phyloP scores from a whole-genome alignment of 164 flowering plant genomes.

The Magnolia changhungtana region DNA sequence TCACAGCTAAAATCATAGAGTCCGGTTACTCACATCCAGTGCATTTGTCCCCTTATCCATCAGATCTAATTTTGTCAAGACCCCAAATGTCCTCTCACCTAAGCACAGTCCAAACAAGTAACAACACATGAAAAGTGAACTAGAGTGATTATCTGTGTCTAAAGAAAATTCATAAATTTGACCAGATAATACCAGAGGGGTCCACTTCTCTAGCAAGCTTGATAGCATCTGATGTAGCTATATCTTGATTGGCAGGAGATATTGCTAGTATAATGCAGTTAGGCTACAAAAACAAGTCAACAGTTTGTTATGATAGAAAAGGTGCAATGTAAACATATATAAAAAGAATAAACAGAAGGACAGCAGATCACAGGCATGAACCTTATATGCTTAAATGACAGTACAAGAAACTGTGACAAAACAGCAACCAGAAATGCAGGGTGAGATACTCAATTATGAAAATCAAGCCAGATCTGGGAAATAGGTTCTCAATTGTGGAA shows the following conservation, averaged over 20 bases:
- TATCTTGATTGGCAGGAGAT: slow-evolving; percentile 75
- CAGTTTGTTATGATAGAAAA: neutral
- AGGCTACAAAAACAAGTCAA: slow-evolving; percentile 39
- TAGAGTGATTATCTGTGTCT: neutral
- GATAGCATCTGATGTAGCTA: slow-evolving; percentile 73
- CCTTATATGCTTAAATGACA: neutral
- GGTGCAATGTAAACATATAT: neutral
- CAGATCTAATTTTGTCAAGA: slow-evolving; percentile 66
- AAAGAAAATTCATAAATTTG: neutral
- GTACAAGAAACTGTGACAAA: no score
- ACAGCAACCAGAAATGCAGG: no score
- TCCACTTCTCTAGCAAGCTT: slow-evolving; percentile 74
- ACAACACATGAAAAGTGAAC: neutral
- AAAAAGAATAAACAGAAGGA: neutral
- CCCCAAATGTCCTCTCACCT: slow-evolving; percentile 78
- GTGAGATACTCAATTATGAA: no score
- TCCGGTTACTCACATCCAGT: slow-evolving; percentile 47
- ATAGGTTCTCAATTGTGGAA: no score
- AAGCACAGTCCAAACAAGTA: slow-evolving; percentile 2
- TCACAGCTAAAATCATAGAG: neutral
- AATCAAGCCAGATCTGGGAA: no score
- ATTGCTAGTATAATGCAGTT: slow-evolving; percentile 64
- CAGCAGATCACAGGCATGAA: neutral
- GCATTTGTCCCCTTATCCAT: slow-evolving; percentile 81
- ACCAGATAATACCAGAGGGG: slow-evolving; percentile 42